Base-by-base conservation (phyloP, 1,284 basidiomycete genomes). In the Bjerkandera adusta region DNA sequence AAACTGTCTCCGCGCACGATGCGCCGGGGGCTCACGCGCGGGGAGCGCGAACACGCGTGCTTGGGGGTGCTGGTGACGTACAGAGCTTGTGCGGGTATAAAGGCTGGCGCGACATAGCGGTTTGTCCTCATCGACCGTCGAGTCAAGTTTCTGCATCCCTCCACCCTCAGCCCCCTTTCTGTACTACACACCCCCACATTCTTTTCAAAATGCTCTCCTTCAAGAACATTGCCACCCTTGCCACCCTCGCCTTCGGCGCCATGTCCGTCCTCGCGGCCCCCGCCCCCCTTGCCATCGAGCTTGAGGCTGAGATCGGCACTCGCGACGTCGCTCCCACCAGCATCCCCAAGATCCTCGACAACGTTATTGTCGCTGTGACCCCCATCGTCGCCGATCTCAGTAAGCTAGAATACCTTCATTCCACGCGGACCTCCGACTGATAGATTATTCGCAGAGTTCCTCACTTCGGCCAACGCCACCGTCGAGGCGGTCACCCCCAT, bases 121-220 rank as follows among this genome's bases (percentile, higher is more conserved):
- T n/a, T n/a, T n/a, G n/a, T n/a, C n/a, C n/a, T n/a, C n/a, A n/a
- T n/a, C n/a, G n/a, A n/a, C n/a, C n/a, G n/a, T n/a, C n/a, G n/a
- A n/a, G n/a, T n/a, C n/a, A n/a, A n/a, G n/a, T n/a, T n/a, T n/a
- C n/a, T n/a, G n/a, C n/a, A n/a, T n/a, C n/a, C n/a, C n/a, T n/a
- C n/a, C n/a, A n/a, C n/a, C n/a, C n/a, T n/a, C n/a, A n/a, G 24
- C 30, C 22, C 45, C 36, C 33, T 41, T 27, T 32, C 34, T 45
- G n/a, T 24, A 13, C 27, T 38, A 50, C 47, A 44, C 49, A 53
- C 52, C 60, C 58, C 58, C 59, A 68, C 71, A 32, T 57, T 71
- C 69, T 47, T 69, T 73, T 60, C 48, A 59, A 61, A 62, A 77
- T 77, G 76, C 69, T 61, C 63, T 73, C 72, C 53, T 72, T 76